These are phyloP conservation scores for Marchantia paleacea DNA, from an alignment of 225 moss, liverwort and hornwort genomes.

Conservation along the genomic window DNA sequence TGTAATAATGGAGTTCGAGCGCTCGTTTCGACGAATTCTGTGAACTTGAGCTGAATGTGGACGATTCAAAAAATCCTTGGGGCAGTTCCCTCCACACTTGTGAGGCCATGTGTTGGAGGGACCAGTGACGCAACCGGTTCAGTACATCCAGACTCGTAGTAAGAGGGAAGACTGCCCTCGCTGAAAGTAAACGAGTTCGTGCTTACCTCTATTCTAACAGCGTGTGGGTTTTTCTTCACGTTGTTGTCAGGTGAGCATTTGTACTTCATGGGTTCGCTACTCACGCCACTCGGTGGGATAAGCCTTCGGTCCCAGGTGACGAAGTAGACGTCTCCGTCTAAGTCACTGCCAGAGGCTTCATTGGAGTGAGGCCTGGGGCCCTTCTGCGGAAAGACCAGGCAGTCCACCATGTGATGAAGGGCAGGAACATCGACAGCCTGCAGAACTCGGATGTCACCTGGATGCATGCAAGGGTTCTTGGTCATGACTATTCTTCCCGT, in stretches of 20 bases:
- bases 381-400: slow-evolving; percentile 80
- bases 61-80: background rate
- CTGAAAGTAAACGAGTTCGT: background rate
- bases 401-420: slow-evolving; percentile 66
- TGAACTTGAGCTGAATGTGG: background rate
- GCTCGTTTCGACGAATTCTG: too few species aligned
- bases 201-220: slow-evolving; percentile 53
- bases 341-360: slow-evolving; percentile 92
- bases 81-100: background rate
- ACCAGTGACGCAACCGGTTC: background rate
- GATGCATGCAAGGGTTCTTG: slow-evolving; percentile 93
- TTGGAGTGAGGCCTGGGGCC: slow-evolving; percentile 81
- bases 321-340: slow-evolving; percentile 90
- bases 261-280: slow-evolving; percentile 73
- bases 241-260: slow-evolving; percentile 18
- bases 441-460: slow-evolving; percentile 81
- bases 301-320: slow-evolving; percentile 74
- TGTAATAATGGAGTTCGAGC: background rate
- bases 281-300: slow-evolving; percentile 64
- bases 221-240: background rate
- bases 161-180: too few species aligned
- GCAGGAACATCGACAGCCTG: slow-evolving; percentile 71
- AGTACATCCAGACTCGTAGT: background rate
- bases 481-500: slow-evolving; percentile 76
- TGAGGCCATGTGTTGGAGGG: too few species aligned